A percentile compares a stretch with the other conserved stretches of the same genome.
Evolutionary conservation across 805 yeast species (phyloP).

Genomic region (Myxozyma sirexii): DNA sequence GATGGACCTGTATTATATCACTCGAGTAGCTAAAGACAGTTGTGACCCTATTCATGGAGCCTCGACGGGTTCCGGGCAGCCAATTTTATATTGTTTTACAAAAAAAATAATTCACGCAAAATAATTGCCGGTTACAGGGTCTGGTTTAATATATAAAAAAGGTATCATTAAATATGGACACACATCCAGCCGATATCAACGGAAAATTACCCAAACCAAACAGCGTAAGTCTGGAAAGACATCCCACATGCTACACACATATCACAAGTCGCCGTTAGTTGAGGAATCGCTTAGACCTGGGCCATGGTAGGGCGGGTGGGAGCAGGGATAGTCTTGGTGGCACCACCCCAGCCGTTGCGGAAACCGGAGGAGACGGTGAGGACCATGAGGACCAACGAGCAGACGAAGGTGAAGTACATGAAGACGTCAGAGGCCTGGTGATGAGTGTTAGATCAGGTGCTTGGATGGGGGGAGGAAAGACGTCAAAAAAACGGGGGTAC

Average conservation of each 20-base stretch:
- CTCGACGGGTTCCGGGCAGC: too few species aligned
- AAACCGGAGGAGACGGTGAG: slow-evolving; percentile 55
- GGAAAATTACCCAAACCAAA: neutral
- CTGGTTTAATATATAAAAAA: neutral
- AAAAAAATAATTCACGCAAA: too few species aligned
- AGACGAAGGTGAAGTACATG: slow-evolving; percentile 78
- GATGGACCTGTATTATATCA: too few species aligned
- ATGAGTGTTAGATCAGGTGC: slow-evolving; percentile 48
- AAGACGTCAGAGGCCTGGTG: slow-evolving; percentile 66
- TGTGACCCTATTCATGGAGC: too few species aligned
- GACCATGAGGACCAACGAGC: slow-evolving; percentile 66
- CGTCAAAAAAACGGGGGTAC: neutral
- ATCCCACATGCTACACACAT: neutral
- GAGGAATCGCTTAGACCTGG: slow-evolving; percentile 16
- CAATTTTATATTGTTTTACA: too few species aligned
- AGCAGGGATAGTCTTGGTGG: slow-evolving; percentile 14
- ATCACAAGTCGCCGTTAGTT: neutral
- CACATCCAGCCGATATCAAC: neutral
- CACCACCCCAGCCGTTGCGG: slow-evolving; percentile 34
- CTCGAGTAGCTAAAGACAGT: too few species aligned
- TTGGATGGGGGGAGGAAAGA: slow-evolving; percentile 71
- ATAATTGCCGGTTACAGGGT: too few species aligned
- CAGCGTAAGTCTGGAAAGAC: neutral
- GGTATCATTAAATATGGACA: neutral
- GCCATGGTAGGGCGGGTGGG: slow-evolving; percentile 22